Base-by-base conservation (phyloP, 108 stramenopile genomes). In the Schizochytrium sp. region DNA sequence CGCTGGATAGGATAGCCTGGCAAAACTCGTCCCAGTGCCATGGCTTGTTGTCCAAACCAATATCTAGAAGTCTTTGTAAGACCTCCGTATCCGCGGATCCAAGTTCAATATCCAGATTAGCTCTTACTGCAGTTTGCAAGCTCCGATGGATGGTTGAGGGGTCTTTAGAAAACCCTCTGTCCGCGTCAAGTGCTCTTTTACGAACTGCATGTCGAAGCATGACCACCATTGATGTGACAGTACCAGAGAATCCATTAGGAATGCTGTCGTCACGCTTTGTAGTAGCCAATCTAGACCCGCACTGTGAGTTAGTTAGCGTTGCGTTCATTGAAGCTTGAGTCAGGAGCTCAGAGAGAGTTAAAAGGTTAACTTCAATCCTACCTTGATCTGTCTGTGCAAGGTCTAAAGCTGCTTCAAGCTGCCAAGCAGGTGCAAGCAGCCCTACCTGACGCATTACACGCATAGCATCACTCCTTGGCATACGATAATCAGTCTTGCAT, bases 11-110 rank as follows among this genome's bases (percentile, higher is more conserved):
- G 8, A 69, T 7, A 7, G 2, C 5, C 64, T 69, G 64, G 5
- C 15, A 44, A 69, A 69, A 69, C 40, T 69, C 64, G 64, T 69
- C 64, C 64, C 64, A 69, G 64, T 69, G 64, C 64, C 64, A 69
- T 38, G 10, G 42, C 12, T 7, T 15, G 64, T 69, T 44, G 64
- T 44, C 64, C 19, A 2, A 8, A 44, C 44, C 42, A 7, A 69
- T 1, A 0, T 69, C 64, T 8, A 69, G 64, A 69, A 69, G 64
- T 38, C 15, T 0, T 44, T 28, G 5, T 12, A 69, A 44, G 0
- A 69, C 64, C 64, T 69, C 64, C 44, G 64, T 44, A 69, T 69
- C 64, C 0, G 64, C 64, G 3, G 12, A 38, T 12, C 64, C 28
- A 44, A 69, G 12, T 7, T 69, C 64, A 7, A 69, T 8, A 1